phyloP scores from a whole-genome alignment of 169 alveolate species.

The Babesia ovata region DNA sequence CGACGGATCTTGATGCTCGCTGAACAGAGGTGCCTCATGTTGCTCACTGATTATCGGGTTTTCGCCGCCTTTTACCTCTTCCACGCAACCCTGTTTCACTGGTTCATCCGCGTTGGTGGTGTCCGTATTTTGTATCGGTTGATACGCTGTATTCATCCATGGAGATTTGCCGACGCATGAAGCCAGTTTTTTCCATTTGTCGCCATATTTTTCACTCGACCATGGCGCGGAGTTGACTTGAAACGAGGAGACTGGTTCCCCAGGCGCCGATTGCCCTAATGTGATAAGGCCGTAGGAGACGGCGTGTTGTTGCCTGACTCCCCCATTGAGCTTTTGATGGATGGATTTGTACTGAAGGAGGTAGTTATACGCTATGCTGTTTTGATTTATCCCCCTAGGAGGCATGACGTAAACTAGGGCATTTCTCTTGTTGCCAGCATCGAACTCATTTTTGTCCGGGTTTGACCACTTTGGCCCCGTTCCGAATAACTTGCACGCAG shows the following conservation, averaged over 20 bases:
- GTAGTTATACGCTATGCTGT: slow-evolving; percentile 48
- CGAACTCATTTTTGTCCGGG: slow-evolving; percentile 64
- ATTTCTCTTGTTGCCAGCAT: slow-evolving; percentile 26
- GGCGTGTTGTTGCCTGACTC: slow-evolving; percentile 67
- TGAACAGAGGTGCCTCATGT: no score
- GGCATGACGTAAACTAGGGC: slow-evolving; percentile 54
- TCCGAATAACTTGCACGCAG: slow-evolving; percentile 65
- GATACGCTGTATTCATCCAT: slow-evolving; percentile 33
- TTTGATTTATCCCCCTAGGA: slow-evolving; percentile 18
- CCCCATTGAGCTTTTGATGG: slow-evolving; percentile 68
- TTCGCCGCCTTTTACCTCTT: no score
- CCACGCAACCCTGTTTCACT: no score
- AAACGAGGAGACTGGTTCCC: slow-evolving; percentile 25
- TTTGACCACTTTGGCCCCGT: slow-evolving; percentile 70
- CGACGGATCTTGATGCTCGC: no score
- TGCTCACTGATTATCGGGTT: no score
- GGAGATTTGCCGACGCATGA: slow-evolving; percentile 28
- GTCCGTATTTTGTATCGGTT: background rate
- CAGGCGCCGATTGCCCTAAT: slow-evolving; percentile 2
- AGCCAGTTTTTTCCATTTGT: slow-evolving; percentile 46
- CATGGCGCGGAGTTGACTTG: slow-evolving; percentile 59
- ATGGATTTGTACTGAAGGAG: slow-evolving; percentile 54
- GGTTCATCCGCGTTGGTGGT: background rate
- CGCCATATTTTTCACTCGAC: slow-evolving; percentile 12
- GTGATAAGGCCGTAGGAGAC: slow-evolving; percentile 52